Base-by-base conservation (phyloP, 2,329 filamentous ascomycete genomes). In the Diaporthe sp. region DNA sequence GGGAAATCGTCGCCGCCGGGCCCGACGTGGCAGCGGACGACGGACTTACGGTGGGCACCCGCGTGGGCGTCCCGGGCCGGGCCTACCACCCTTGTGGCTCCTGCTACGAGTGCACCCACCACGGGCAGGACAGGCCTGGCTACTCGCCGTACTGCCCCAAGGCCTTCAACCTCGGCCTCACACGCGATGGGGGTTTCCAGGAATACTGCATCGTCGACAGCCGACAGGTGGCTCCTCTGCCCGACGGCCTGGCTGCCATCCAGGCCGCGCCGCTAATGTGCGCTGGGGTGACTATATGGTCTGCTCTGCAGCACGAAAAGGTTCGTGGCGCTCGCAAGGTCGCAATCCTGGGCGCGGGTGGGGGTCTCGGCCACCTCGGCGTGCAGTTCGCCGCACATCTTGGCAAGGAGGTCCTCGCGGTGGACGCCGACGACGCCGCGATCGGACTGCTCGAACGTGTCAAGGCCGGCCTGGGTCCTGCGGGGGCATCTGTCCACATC, bases 1-100 rank as follows among this genome's bases (percentile, higher is more conserved):
- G 62, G 0, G 22, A 51, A 7, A 31, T 67, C 15, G 28, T 67
- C 19, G 62, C 62, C 31, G 4, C 19, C 5, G 62, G 62, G 0
- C 62, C 44, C 6, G 62, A 51, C 2, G 61, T 67, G 19, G 12
- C 31, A 51, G 31, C 5, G 12, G 62, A 2, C 62, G 19, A n/a
- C 12, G 44, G 46, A 17, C 44, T 67, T 10, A 13, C 28, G 4
- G 44, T 67, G 6, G 62, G 62, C 19, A 49, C 44, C 4, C 44
- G 44, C 3, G 62, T 67, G 1, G 62, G 62, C 19, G 62, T 67
- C 28, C 62, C 62, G 7, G 62, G 62, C 19, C 31, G 62, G 12
- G 62, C 62, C 6, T 67, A 51, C 13, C 62, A 67, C 44, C 62
- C 62, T 25, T 67, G 62, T 22, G 62, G 62, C 44, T 15, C 19